These are phyloP conservation scores for Nevesoporus exiguus DNA, from an alignment of 768 basidiomycete species.

Conservation along the genomic window DNA sequence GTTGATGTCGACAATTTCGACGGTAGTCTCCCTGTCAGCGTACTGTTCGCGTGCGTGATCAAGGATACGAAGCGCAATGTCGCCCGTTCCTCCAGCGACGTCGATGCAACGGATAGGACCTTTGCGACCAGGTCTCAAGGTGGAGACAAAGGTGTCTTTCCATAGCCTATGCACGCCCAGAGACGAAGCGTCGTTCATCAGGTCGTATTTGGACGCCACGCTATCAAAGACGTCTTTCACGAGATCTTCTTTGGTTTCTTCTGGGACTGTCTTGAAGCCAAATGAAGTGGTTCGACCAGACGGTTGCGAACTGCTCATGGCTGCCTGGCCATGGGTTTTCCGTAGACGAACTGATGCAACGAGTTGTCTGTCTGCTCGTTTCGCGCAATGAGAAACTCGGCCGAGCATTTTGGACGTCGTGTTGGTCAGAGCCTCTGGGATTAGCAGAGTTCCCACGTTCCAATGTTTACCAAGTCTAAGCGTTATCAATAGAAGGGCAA, in stretches of 20 bases:
- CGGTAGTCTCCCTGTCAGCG: conserved; percentile 84
- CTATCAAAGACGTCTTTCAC: conserved; percentile 94
- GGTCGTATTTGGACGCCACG: conserved; percentile 91
- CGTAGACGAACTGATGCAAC: conserved; percentile 13
- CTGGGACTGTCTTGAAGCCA: conserved; percentile 87
- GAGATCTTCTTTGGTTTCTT: conserved; percentile 81
- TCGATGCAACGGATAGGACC: conserved; percentile 83
- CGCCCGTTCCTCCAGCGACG: conserved; percentile 96
- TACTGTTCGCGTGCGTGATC: conserved; percentile 88
- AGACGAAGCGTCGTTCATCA: conserved; percentile 99
- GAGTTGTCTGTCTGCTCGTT: conserved; percentile 9
- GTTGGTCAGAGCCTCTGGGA: background rate
- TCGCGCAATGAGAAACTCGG: conserved; percentile 15
- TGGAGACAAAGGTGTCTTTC: conserved; percentile 87
- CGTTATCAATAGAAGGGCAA: too few relatives aligned
- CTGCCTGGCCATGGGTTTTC: conserved; percentile 21
- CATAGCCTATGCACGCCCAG: conserved; percentile 94
- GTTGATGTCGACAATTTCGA: conserved; percentile 93
- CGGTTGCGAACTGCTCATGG: conserved; percentile 8
- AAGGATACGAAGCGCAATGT: conserved; percentile 91
- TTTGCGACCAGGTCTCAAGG: conserved; percentile 70
- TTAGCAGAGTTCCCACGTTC: background rate
- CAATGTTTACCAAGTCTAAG: too few relatives aligned
- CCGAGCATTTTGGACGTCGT: conserved; percentile 15
- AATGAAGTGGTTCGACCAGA: conserved; percentile 70